phyloP scores from a whole-genome alignment of 352 stramenopile genomes.

The Phytopythium kandeliae region DNA sequence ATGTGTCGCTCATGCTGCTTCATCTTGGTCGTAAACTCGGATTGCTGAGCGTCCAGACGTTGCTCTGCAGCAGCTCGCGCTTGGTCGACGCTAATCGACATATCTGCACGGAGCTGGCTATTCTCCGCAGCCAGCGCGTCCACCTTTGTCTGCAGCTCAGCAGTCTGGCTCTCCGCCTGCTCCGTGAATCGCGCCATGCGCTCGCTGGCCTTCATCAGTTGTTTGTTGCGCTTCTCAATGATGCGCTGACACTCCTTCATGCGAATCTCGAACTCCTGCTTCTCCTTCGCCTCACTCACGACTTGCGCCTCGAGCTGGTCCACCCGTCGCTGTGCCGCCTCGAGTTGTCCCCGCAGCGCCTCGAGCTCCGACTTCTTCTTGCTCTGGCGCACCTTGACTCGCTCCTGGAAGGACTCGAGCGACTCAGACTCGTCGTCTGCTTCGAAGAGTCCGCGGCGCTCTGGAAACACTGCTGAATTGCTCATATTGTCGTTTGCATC shows the following conservation, averaged over 20 bases:
- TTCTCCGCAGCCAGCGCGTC: conserved; percentile 25
- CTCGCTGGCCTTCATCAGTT: conserved; percentile 80
- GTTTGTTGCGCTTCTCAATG: conserved; percentile 84
- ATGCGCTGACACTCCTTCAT: conserved; percentile 77
- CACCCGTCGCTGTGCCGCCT: conserved; percentile 20
- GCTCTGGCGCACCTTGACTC: conserved; percentile 62
- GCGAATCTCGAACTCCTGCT: conserved; percentile 59
- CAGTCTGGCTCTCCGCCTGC: conserved; percentile 45
- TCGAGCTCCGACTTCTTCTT: conserved; percentile 67
- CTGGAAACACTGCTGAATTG: conserved; percentile 8
- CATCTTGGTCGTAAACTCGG: conserved; percentile 23
- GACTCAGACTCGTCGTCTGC: conserved; percentile 69
- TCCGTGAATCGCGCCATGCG: conserved; percentile 56
- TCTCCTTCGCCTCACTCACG: conserved; percentile 28
- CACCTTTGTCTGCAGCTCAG: conserved; percentile 39
- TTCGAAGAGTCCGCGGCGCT: conserved; percentile 73
- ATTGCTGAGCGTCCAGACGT: conserved; percentile 22
- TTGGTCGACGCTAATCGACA: conserved; percentile 15
- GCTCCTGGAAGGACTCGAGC: conserved; percentile 64
- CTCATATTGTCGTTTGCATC: conserved; percentile 4
- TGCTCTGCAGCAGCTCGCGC: conserved; percentile 22
- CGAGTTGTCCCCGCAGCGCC: conserved; percentile 35
- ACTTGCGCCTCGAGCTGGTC: conserved; percentile 34
- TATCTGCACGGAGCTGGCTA: conserved; percentile 26
- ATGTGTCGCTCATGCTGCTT: conserved; percentile 18